These are phyloP conservation scores for Ogataea methylovora DNA, from an alignment of 805 yeast species.

Conservation along the genomic window DNA sequence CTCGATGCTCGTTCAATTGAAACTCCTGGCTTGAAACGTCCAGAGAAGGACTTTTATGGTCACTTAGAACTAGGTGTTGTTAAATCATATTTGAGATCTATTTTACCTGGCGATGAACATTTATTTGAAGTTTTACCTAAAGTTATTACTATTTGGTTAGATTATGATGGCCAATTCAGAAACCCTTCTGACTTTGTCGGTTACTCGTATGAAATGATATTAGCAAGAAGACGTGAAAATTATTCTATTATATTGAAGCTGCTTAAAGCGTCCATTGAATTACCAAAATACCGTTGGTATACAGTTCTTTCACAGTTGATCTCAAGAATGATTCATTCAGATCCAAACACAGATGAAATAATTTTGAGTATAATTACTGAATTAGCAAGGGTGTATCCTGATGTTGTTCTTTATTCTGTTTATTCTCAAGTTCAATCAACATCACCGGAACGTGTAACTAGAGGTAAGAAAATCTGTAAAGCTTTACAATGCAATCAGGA, in stretches of 20 bases:
- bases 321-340: conserved; percentile 67
- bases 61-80: conserved; percentile 49
- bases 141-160: conserved; percentile 87
- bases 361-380: conserved; percentile 50
- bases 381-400: conserved; percentile 62
- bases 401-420: conserved; percentile 80
- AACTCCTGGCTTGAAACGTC: conserved; percentile 19
- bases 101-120: conserved; percentile 55
- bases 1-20: conserved; percentile 45
- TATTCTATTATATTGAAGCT: conserved; percentile 41
- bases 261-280: conserved; percentile 31
- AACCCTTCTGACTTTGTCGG: conserved; percentile 19
- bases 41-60: conserved; percentile 33
- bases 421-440: conserved; percentile 62
- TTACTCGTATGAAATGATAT: conserved; percentile 18
- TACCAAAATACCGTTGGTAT: conserved; percentile 65
- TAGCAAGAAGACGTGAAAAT: conserved; percentile 25
- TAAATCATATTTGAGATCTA: conserved; percentile 47
- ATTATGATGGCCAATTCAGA: conserved; percentile 42
- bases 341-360: conserved; percentile 44
- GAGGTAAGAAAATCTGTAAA: conserved; percentile 39
- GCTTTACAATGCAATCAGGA: conserved; percentile 16
- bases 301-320: conserved; percentile 79
- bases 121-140: conserved; percentile 84
- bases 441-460: conserved; percentile 33